Evolutionary conservation across 495 filamentous ascomycete genomes (phyloP), one percentile per base, ranked within the genome.

Genomic region (Hypomontagnella submonticulosa): DNA sequence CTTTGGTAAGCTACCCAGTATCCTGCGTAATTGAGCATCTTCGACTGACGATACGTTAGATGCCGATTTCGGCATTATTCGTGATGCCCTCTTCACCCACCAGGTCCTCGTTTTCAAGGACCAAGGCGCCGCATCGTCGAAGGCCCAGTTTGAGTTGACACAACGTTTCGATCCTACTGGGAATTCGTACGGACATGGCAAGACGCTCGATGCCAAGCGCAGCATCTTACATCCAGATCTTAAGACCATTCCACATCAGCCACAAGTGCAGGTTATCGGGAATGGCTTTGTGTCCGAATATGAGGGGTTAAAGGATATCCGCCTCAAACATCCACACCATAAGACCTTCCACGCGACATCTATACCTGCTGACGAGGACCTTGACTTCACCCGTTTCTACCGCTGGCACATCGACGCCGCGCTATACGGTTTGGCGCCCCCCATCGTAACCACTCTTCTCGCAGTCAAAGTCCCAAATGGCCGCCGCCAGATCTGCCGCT

Each of bases 331-430:
- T 70, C 89, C 89, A 0, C 89, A 92, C 67, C 89, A 92, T 79
- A 82, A 81, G 54, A 90, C 85, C 13, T 92, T 92, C 72, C 89
- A 91, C 72, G 84, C 86, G 42, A 81, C 85, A 36, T 67, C 80
- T 38, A 85, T 92, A 63, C 82, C 87, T 9, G 81, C 79, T 13
- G 80, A 83, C 3, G 85, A 90, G 44, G 88, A 91, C 63, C 78
- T 88, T 19, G 82, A 84, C 41, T 85, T 81, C 72, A 91, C 89
- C 4, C 85, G 89, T 19, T 92, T 91, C 75, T 91, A 89, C 73
- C 80, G 89, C 33, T 92, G 89, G 89, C 89, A 92, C 67, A 91
- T 92, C 55, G 89, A 92, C 71, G 89, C 89, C 8, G 89, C 89
- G 5, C 77, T 91, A 3, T 92, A 92, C 70, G 89, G 84, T 10